Percentiles rank a stretch among this genome's conserved stretches.
These are phyloP conservation scores for Hygrophila difformis DNA, from an alignment of 257 asterid species.

Conservation along the genomic window DNA sequence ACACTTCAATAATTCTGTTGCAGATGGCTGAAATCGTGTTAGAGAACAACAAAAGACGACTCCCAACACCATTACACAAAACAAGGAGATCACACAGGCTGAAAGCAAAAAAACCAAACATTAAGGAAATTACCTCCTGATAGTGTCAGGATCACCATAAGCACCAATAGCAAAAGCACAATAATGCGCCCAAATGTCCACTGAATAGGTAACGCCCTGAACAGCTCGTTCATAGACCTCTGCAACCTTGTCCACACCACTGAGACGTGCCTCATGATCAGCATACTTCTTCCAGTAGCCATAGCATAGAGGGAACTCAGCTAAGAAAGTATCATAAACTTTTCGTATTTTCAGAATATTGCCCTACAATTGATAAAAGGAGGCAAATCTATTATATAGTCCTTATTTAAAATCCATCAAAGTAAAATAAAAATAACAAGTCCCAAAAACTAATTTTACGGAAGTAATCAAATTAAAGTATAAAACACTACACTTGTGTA, in stretches of 20 bases:
- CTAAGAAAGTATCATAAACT: constrained; percentile 86
- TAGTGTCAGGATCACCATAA: constrained; percentile 78
- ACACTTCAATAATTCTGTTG: constrained; percentile 54
- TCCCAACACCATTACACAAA: constrained; percentile 34
- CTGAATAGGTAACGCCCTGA: constrained; percentile 97
- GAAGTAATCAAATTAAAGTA: no score
- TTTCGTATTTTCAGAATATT: constrained; percentile 64
- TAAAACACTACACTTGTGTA: no score
- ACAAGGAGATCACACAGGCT: constrained; percentile 25
- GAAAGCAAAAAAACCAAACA: constrained; percentile 18
- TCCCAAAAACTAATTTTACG: neutral
- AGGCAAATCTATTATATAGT: constrained; percentile 2
- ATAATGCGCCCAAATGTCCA: constrained; percentile 97
- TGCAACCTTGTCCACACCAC: constrained; percentile 79
- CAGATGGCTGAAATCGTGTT: constrained; percentile 62
- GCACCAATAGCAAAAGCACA: constrained; percentile 77
- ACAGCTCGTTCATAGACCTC: constrained; percentile 94
- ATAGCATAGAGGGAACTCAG: constrained; percentile 92
- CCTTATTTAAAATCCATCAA: neutral
- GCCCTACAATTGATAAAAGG: constrained; percentile 34
- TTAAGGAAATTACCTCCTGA: constrained; percentile 64
- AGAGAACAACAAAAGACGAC: constrained; percentile 53
- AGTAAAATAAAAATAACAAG: constrained; percentile 6
- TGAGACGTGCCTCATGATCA: constrained; percentile 91
- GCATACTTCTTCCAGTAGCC: constrained; percentile 99